Evolutionary conservation across 2,329 filamentous ascomycete genomes (phyloP), one percentile per base, ranked within the genome.

Genomic region (Oidium heveae): DNA sequence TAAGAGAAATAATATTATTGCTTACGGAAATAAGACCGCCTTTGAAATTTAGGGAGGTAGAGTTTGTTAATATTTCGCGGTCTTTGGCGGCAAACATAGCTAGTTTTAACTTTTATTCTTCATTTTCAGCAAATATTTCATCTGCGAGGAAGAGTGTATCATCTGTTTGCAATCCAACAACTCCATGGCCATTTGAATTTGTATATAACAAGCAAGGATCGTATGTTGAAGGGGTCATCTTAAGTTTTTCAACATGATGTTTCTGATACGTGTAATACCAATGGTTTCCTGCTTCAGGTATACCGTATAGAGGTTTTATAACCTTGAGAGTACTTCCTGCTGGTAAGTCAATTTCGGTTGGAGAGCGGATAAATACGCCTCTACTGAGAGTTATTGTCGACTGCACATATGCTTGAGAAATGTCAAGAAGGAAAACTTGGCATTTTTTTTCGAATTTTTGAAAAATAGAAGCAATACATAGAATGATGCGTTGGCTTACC

Each of bases 131-230:
- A 49, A 49, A 49, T 15, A 12, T 15, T 13, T 49, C 24, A 18
- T 49, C 28, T 16, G 46, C 20, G 15, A 49, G 24, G 15, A 49
- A 49, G 12, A 49, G 12, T 15, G 46, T 49, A 18, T 49, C 54
- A 34, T 55, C 49, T 12, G 54, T 55, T 43, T 55, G 49, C 8
- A 55, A 10, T 13, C 49, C 54, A 16, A 55, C 49, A n/a, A 55
- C 32, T 33, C 54, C 54, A 34, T 53, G 47, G n/a, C 16, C 47
- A 12, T 20, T 12, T 36, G 34, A 16, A 22, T 18, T 50, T 24
- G 22, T 46, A 33, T 47, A n/a, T 13, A 55, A 28, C n/a, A 55
- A 28, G 49, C 54, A 55, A n/a, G 54, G 54, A 24, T 55, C 54
- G 39, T 52, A 55, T 13, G 54, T 55, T 18, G 54, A 55, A 18